Conservation (phyloP, 73 alveolate species). For the Tetrahymena elliotti region DNA sequence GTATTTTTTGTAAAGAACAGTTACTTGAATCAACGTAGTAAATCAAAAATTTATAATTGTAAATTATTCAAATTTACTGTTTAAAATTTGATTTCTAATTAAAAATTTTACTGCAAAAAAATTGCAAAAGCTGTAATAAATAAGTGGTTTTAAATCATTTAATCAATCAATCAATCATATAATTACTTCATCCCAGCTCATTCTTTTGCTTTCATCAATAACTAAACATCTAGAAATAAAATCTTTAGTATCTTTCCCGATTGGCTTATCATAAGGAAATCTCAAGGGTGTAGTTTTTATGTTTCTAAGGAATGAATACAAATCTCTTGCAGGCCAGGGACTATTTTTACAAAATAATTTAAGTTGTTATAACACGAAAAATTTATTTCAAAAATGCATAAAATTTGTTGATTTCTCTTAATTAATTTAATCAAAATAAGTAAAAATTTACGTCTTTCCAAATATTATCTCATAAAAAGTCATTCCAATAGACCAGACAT, state of each 20-base stretch:
- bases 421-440: not conserved
- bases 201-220: conserved; percentile 21
- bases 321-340: conserved; percentile 24
- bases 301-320: not conserved
- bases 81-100: no score
- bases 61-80: no score
- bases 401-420: not conserved
- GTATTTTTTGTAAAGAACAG: no score
- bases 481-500: conserved; percentile 39
- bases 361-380: not conserved
- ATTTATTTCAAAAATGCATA: not conserved
- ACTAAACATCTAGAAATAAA: conserved; percentile 5
- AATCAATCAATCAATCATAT: no score
- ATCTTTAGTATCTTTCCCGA: not conserved
- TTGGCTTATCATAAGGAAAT: not conserved
- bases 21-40: no score
- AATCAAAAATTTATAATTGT: no score
- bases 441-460: conserved; percentile 11
- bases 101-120: no score
- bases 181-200: conserved; percentile 20
- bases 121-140: no score
- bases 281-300: not conserved
- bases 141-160: no score
- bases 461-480: conserved; percentile 25
- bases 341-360: not conserved